These are phyloP conservation scores for Talaromyces sp. DNA, from an alignment of 2,329 filamentous ascomycete species.

Conservation along the genomic window DNA sequence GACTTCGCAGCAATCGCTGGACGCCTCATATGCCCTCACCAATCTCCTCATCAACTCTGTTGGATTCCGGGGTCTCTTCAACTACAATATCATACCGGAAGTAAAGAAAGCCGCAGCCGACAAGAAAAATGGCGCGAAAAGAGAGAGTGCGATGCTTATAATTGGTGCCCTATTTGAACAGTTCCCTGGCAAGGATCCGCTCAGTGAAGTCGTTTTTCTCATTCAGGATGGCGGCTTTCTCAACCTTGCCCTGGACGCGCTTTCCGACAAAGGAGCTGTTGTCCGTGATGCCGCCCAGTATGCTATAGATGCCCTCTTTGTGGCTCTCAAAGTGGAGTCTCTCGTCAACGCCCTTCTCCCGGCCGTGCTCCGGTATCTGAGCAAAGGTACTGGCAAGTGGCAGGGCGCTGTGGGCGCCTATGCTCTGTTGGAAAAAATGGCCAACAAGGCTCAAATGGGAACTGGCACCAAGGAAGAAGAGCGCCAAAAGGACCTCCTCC, in stretches of 20 bases:
- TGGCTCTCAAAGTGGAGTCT: slow-evolving; percentile 71
- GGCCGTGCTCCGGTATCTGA: slow-evolving; percentile 66
- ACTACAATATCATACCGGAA: slow-evolving; percentile 58
- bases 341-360: slow-evolving; percentile 79
- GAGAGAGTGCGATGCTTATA: slow-evolving; percentile 92
- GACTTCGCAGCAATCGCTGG: slow-evolving; percentile 64
- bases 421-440: slow-evolving; percentile 84
- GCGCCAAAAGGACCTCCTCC: slow-evolving; percentile 78
- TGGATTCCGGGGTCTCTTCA: slow-evolving; percentile 57
- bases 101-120: slow-evolving; percentile 75
- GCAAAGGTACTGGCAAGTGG: slow-evolving; percentile 88
- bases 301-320: slow-evolving; percentile 83
- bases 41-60: slow-evolving; percentile 61
- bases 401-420: slow-evolving; percentile 88
- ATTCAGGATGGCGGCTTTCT: slow-evolving; percentile 74
- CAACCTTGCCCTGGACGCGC: slow-evolving; percentile 68
- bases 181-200: slow-evolving; percentile 69
- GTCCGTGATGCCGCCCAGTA: slow-evolving; percentile 92
- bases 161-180: slow-evolving; percentile 90
- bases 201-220: slow-evolving; percentile 76
- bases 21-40: slow-evolving; percentile 60
- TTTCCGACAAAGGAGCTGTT: slow-evolving; percentile 83
- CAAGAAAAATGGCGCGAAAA: slow-evolving; percentile 82
- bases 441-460: slow-evolving; percentile 85
- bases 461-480: slow-evolving; percentile 81